Conservation (phyloP, 164 flowering plant species). For the Aristolochia fimbriata region DNA sequence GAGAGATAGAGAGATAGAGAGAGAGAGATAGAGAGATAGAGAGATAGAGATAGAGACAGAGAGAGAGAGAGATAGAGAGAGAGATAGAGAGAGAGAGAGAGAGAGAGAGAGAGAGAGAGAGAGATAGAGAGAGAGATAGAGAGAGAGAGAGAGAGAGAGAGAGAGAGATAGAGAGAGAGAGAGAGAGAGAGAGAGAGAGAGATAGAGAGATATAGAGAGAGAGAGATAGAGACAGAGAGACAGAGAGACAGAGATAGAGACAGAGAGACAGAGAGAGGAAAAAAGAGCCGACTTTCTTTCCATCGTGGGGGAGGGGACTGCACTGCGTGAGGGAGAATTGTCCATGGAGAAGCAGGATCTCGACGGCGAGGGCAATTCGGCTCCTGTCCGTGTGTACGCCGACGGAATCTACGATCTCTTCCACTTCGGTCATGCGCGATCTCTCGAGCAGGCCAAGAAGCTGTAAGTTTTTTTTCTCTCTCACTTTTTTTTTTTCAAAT, state of each 20-base stretch:
- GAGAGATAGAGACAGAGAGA: conserved; percentile 4
- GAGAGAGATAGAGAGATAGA: too few species aligned
- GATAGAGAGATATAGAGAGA: not conserved
- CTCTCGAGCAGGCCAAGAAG: conserved; percentile 93
- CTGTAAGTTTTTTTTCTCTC: conserved; percentile 19
- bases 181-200: conserved; percentile 6
- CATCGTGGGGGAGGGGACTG: too few species aligned
- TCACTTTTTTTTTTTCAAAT: too few species aligned
- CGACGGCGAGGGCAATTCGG: not conserved
- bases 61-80: not conserved
- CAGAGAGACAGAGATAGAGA: not conserved
- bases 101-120: conserved; percentile 3
- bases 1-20: too few species aligned
- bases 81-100: not conserved
- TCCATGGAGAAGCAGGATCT: not conserved
- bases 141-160: not conserved
- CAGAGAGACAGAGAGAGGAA: not conserved
- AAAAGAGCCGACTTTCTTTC: not conserved
- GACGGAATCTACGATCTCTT: conserved; percentile 71
- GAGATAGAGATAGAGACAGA: not conserved
- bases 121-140: not conserved
- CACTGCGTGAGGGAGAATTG: conserved; percentile 2
- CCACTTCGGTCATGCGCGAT: conserved; percentile 92
- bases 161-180: not conserved
- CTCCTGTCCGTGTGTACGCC: conserved; percentile 13